phyloP scores from a whole-genome alignment of 1,284 basidiomycete species.

The Sphaerobolus stellatus region DNA sequence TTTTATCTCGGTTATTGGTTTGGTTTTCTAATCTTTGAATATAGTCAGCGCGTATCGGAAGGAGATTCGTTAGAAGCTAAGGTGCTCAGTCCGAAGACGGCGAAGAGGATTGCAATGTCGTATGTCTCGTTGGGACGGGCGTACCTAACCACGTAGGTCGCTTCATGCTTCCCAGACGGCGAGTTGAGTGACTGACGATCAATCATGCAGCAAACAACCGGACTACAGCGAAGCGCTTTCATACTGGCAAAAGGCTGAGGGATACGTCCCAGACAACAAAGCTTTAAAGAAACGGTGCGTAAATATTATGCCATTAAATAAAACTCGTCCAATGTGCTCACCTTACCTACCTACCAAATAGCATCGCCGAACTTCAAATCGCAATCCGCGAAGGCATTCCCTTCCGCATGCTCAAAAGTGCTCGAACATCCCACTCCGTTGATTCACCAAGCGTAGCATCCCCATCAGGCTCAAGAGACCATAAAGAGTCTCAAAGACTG shows the following conservation, averaged over 20 bases:
- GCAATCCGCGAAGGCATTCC: conserved; percentile 15
- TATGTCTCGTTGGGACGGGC: conserved; percentile 72
- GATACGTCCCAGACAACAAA: conserved; percentile 73
- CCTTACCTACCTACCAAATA: neutral
- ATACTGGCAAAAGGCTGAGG: conserved; percentile 71
- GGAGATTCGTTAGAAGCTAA: conserved; percentile 55
- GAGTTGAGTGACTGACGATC: conserved; percentile 1
- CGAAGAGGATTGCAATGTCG: conserved; percentile 72
- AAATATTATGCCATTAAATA: conserved; percentile 37
- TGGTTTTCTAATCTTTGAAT: conserved; percentile 4
- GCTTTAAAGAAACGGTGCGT: conserved; percentile 82
- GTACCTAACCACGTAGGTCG: conserved; percentile 71
- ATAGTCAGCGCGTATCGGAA: conserved; percentile 49
- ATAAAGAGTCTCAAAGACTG: conserved; percentile 8
- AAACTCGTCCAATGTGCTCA: neutral
- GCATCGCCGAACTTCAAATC: conserved; percentile 16
- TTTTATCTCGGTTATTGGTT: conserved; percentile 9
- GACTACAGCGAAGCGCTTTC: conserved; percentile 58
- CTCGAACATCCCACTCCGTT: neutral
- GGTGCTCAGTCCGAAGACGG: conserved; percentile 64
- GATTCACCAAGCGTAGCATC: conserved; percentile 7
- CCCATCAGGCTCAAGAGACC: conserved; percentile 13
- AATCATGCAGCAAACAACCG: conserved; percentile 58
- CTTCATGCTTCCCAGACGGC: conserved; percentile 12
- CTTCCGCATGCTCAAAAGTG: conserved; percentile 2